These are phyloP conservation scores for Adiantum capillusveneris DNA, from an alignment of 75 land plant species.

Conservation along the genomic window DNA sequence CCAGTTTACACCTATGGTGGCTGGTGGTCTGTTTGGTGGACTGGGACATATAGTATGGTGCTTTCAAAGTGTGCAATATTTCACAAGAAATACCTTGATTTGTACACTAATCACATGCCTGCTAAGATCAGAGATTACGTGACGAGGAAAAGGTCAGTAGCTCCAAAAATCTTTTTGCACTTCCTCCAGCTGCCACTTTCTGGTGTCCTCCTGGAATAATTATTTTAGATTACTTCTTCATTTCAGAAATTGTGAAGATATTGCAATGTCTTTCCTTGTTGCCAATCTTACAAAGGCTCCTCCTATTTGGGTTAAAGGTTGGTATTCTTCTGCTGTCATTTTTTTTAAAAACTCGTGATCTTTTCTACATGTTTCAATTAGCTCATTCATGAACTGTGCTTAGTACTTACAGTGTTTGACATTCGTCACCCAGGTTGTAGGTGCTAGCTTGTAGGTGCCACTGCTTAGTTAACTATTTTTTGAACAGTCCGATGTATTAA, in stretches of 20 bases:
- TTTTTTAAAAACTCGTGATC: too few relatives aligned
- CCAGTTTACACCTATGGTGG: slow-evolving; percentile 59
- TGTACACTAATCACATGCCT: slow-evolving; percentile 90
- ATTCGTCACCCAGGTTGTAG: too few relatives aligned
- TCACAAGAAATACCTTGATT: slow-evolving; percentile 65
- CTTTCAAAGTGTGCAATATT: slow-evolving; percentile 92
- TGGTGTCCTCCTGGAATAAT: neutral
- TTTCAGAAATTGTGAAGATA: slow-evolving; percentile 96
- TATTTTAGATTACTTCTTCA: neutral
- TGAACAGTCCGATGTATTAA: too few relatives aligned
- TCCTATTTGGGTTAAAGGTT: slow-evolving; percentile 98
- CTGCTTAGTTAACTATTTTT: too few relatives aligned
- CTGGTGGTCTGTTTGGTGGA: slow-evolving; percentile 99
- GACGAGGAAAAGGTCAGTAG: slow-evolving; percentile 57
- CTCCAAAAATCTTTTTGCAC: too few relatives aligned
- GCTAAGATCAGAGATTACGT: slow-evolving; percentile 62
- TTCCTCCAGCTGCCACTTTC: neutral
- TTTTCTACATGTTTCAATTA: too few relatives aligned
- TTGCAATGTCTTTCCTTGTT: slow-evolving; percentile 98
- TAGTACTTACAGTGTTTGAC: too few relatives aligned
- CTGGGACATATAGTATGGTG: slow-evolving; percentile 94
- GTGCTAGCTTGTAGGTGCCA: too few relatives aligned
- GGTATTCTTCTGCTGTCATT: too few relatives aligned
- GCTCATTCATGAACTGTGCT: too few relatives aligned
- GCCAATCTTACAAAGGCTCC: slow-evolving; percentile 91